Conservation (phyloP, 2,329 filamentous ascomycete species). For the Sporothrix luriei region DNA sequence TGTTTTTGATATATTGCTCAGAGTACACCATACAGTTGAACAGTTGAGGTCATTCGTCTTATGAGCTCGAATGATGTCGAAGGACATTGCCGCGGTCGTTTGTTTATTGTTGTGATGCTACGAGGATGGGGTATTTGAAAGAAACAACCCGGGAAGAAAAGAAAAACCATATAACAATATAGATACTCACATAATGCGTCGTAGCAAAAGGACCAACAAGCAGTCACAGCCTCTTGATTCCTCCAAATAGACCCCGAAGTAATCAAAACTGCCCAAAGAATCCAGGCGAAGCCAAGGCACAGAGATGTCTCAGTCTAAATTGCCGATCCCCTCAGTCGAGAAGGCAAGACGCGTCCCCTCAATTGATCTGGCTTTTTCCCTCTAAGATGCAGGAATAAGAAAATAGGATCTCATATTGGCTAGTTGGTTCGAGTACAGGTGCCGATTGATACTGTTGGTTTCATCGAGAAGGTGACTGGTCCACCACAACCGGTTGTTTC, state of each 20-base stretch:
- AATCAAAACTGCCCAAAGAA: too few species aligned
- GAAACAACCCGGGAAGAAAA: not conserved
- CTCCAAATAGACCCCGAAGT: not conserved
- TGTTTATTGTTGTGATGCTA: too few species aligned
- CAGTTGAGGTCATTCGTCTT: too few species aligned
- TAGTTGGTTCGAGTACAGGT: not conserved
- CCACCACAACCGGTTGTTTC: not conserved
- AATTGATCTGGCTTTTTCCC: not conserved
- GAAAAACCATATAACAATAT: not conserved
- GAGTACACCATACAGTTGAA: too few species aligned
- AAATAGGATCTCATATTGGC: not conserved
- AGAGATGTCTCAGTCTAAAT: constrained; percentile 20
- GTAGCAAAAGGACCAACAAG: not conserved
- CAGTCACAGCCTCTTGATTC: not conserved
- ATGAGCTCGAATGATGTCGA: not conserved
- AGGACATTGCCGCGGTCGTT: not conserved
- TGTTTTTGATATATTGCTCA: too few species aligned
- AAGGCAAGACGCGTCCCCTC: not conserved
- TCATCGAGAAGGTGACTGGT: not conserved
- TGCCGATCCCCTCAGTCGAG: not conserved
- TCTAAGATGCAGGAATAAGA: not conserved
- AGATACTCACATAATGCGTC: not conserved
- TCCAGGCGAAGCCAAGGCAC: constrained; percentile 1
- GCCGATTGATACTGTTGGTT: not conserved
- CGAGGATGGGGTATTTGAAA: not conserved